phyloP scores from a whole-genome alignment of 1,284 basidiomycete genomes.

The Austropuccinia psidii region DNA sequence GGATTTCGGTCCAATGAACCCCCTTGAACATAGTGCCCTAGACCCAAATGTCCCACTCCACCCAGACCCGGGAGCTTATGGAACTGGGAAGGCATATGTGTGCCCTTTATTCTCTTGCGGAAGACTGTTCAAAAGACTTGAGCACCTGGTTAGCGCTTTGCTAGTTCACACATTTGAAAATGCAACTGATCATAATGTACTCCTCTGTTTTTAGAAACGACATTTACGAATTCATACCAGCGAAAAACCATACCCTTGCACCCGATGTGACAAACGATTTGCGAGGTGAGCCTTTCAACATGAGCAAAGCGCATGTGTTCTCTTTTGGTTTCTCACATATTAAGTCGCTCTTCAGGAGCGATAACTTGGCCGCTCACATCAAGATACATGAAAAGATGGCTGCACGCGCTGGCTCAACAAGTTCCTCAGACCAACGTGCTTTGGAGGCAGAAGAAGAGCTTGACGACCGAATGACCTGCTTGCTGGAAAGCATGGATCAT shows the following conservation, averaged over 20 bases:
- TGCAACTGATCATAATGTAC: background rate
- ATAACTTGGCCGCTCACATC: constrained; percentile 73
- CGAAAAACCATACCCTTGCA: constrained; percentile 70
- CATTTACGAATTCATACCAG: constrained; percentile 82
- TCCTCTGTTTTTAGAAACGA: constrained; percentile 52
- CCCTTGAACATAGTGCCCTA: background rate
- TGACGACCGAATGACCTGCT: constrained; percentile 21
- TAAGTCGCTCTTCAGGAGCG: constrained; percentile 53
- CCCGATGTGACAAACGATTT: constrained; percentile 65
- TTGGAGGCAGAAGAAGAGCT: constrained; percentile 34
- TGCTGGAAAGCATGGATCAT: constrained; percentile 30
- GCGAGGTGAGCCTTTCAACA: constrained; percentile 7
- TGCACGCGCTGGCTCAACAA: constrained; percentile 37
- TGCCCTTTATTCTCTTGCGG: constrained; percentile 74
- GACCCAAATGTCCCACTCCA: background rate
- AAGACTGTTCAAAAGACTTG: constrained; percentile 74
- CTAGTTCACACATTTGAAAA: background rate
- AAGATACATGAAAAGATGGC: constrained; percentile 58
- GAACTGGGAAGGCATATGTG: constrained; percentile 58
- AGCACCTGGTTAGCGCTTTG: constrained; percentile 58
- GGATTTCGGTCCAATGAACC: constrained; percentile 36
- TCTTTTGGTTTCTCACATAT: background rate
- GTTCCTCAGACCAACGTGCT: constrained; percentile 33
- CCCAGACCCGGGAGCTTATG: constrained; percentile 40
- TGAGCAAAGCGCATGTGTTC: background rate